Percentiles rank a stretch among this genome's conserved stretches.
These are phyloP conservation scores for Acrocalymma vagum DNA, from an alignment of 2,329 filamentous ascomycete species.

Conservation along the genomic window DNA sequence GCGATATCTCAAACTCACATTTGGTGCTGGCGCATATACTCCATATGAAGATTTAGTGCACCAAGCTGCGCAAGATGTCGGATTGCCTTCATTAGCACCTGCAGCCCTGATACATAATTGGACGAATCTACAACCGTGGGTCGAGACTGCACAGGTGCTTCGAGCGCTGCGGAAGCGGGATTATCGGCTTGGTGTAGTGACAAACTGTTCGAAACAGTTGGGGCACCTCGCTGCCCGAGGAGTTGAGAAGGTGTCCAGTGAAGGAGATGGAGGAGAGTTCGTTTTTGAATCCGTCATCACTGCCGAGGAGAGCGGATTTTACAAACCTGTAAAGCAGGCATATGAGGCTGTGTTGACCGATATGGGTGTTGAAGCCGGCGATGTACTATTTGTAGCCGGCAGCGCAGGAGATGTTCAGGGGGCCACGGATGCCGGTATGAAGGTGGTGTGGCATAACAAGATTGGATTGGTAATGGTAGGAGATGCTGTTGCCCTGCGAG, in stretches of 20 bases:
- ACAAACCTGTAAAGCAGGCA: constrained; percentile 47
- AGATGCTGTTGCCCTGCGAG: constrained; percentile 7
- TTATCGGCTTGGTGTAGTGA: constrained; percentile 48
- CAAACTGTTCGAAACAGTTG: constrained; percentile 48
- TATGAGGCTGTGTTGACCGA: constrained; percentile 41
- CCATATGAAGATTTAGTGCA: no score
- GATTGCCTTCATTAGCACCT: constrained; percentile 21
- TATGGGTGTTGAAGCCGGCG: constrained; percentile 21
- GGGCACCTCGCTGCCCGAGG: constrained; percentile 25
- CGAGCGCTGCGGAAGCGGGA: constrained; percentile 30
- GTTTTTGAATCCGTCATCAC: constrained; percentile 48
- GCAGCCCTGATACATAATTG: constrained; percentile 3
- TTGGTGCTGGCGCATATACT: constrained; percentile 44
- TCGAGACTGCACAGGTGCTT: constrained; percentile 24
- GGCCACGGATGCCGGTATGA: constrained; percentile 49
- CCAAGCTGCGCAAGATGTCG: no score
- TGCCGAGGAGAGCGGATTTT: constrained; percentile 52
- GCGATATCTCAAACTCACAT: constrained; percentile 51
- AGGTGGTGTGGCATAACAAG: constrained; percentile 29
- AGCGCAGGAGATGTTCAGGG: constrained; percentile 53
- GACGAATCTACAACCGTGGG: constrained; percentile 1
- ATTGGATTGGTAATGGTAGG: constrained; percentile 4
- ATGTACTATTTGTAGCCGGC: constrained; percentile 24
- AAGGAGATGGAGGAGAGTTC: constrained; percentile 6
- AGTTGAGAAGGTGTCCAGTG: constrained; percentile 1